Evolutionary conservation across 2,329 filamentous ascomycete genomes (phyloP), one percentile per base, ranked within the genome.

Genomic region (Phoma sp.): DNA sequence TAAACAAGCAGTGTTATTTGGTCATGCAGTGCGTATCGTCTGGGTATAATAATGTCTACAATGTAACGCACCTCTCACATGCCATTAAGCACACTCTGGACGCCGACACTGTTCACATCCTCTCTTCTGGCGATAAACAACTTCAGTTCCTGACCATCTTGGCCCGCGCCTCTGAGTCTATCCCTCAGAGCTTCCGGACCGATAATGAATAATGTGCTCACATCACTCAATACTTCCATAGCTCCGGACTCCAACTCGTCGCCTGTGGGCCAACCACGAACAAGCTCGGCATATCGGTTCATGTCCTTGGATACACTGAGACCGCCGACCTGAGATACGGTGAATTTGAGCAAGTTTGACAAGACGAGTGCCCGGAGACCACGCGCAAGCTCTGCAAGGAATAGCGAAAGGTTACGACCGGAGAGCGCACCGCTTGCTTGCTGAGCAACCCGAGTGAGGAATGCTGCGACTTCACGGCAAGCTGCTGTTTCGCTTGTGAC

Each of bases 291-390:
- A 74, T 99, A 99, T 71, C 91, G 92, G 32, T 91, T 91, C 73
- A 98, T 93, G 72, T 99, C 95, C 78, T 98, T 96, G 32, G 89
- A 93, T 24, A 98, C 91, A 85, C 97, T 95, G 41, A 99, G 84
- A 2, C 92, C 95, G 57, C 95, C 95, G 0, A 93, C 93, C 36
- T 93, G 91, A 64, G 92, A 96, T 62, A 99, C 91, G 57, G 89
- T 86, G 78, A 96, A 99, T 68, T 91, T 92, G 69, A 96, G 95
- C 77, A 98, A 91, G 76, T 99, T 95, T 58, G 95, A 90, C 59
- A 99, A 87, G 4, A 99, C 83, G 8, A 96, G 83, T 44, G 83
- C 79, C 62, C 93, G 87, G 32, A 96, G 82, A 8, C 89, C 88
- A 11, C 93, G 79, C 1, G 91, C 93, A 22, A 98, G 84, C 77